These are phyloP conservation scores for Cicer arietinum DNA, from an alignment of 306 rosid species.

Conservation along the genomic window DNA sequence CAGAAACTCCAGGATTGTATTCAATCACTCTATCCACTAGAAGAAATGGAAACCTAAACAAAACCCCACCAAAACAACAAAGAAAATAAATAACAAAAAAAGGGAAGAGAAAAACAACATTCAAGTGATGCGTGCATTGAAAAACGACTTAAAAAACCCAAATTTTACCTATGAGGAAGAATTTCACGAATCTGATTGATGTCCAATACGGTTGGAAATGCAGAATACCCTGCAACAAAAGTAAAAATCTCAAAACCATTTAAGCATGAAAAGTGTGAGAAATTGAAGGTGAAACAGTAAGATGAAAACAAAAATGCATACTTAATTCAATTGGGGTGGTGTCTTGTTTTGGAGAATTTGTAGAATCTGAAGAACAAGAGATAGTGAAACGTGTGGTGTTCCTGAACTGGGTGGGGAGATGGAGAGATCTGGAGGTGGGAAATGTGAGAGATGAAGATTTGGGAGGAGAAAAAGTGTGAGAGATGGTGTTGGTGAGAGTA, in stretches of 20 bases:
- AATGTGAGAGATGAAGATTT: slow-evolving; percentile 43
- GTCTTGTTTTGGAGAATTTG: slow-evolving; percentile 45
- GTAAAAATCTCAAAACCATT: background rate
- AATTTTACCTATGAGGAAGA: slow-evolving; percentile 77
- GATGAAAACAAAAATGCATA: slow-evolving; percentile 35
- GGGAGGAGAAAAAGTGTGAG: slow-evolving; percentile 36
- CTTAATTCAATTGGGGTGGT: slow-evolving; percentile 67
- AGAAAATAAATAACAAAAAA: background rate
- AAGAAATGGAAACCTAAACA: slow-evolving; percentile 88
- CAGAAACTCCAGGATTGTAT: slow-evolving; percentile 66
- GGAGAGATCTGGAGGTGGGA: slow-evolving; percentile 50
- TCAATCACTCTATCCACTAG: slow-evolving; percentile 89
- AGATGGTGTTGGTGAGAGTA: slow-evolving; percentile 47
- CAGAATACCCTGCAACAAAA: slow-evolving; percentile 64
- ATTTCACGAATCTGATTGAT: slow-evolving; percentile 80
- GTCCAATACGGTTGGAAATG: slow-evolving; percentile 79
- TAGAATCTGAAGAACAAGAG: slow-evolving; percentile 49
- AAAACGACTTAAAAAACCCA: background rate
- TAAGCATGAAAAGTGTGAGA: background rate
- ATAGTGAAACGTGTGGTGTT: slow-evolving; percentile 43
- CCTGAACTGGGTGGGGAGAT: slow-evolving; percentile 36
- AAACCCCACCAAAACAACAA: slow-evolving; percentile 29
- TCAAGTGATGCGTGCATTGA: background rate
- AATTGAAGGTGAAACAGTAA: background rate
- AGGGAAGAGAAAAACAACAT: background rate